Conservation (phyloP, 2,329 filamentous ascomycete genomes). For the Thermoascus crustaceus region DNA sequence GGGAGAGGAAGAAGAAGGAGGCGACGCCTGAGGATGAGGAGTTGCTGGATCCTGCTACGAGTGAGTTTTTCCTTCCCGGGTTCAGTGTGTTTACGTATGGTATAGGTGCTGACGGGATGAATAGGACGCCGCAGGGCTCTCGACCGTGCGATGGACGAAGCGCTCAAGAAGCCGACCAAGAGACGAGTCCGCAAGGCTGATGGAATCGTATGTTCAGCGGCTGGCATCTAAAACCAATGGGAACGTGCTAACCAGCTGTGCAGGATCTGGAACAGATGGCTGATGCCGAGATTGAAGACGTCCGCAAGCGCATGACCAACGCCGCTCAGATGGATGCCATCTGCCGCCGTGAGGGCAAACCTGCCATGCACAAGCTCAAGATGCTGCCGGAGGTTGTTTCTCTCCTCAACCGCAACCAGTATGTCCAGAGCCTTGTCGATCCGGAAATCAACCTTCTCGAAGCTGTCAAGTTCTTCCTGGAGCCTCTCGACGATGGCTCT, state of each 20-base stretch:
- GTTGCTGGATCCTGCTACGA: constrained; percentile 72
- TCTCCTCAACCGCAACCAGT: constrained; percentile 76
- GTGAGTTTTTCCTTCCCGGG: constrained; percentile 38
- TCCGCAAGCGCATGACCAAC: constrained; percentile 83
- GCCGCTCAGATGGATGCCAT: constrained; percentile 81
- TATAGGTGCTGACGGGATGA: constrained; percentile 6
- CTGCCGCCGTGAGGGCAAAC: constrained; percentile 68
- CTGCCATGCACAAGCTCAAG: constrained; percentile 86
- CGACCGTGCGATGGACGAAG: constrained; percentile 78
- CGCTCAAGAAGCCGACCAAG: constrained; percentile 71
- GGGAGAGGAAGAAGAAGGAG: constrained; percentile 43
- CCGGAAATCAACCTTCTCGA: constrained; percentile 93
- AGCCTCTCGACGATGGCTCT: constrained; percentile 87
- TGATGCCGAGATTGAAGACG: constrained; percentile 78
- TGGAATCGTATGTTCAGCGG: constrained; percentile 60
- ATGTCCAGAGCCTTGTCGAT: constrained; percentile 77
- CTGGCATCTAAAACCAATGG: not conserved
- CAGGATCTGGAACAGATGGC: constrained; percentile 85
- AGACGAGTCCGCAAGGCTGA: constrained; percentile 68
- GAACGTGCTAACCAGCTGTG: not conserved
- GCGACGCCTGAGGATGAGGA: constrained; percentile 62
- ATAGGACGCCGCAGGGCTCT: constrained; percentile 67
- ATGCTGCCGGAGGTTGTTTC: constrained; percentile 84
- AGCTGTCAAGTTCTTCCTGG: constrained; percentile 93
- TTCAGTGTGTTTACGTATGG: not conserved